Evolutionary conservation across 345 rosid species (phyloP).

Genomic region (Noccaea bulbosa): DNA sequence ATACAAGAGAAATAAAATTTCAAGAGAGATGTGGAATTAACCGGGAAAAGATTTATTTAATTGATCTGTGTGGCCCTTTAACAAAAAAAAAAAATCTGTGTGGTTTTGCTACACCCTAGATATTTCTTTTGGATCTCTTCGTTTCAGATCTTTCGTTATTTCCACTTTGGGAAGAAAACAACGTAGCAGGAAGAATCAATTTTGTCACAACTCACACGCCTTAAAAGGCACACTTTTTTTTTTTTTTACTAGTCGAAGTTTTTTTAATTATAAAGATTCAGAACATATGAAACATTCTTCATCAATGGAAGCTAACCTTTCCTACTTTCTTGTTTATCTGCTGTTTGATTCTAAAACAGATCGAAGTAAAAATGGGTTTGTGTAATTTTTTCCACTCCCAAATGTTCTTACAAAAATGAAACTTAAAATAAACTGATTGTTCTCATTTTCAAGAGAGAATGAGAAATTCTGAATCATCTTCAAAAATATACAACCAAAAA

Average conservation of each 20-base stretch:
- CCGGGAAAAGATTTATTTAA: neutral
- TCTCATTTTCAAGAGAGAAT: neutral
- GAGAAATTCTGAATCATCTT: neutral
- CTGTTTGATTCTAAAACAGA: neutral
- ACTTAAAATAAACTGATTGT: neutral
- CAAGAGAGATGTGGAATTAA: neutral
- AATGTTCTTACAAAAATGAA: too few relatives aligned
- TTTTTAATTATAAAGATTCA: neutral
- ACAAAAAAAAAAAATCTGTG: too few relatives aligned
- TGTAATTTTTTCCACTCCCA: too few relatives aligned
- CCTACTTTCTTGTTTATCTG: neutral
- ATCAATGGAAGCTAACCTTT: neutral
- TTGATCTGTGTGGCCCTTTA: slow-evolving; percentile 23
- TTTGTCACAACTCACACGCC: slow-evolving; percentile 2
- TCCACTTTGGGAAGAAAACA: slow-evolving; percentile 31
- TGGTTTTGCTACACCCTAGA: slow-evolving; percentile 24
- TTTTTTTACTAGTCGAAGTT: neutral
- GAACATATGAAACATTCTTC: neutral
- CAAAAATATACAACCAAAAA: neutral
- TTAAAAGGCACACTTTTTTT: neutral
- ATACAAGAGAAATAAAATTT: too few relatives aligned
- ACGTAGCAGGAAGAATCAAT: slow-evolving; percentile 25
- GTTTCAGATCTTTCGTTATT: slow-evolving; percentile 24
- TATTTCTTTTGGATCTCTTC: slow-evolving; percentile 8
- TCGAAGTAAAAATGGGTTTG: neutral